A percentile compares a stretch with the other conserved stretches of the same genome.
phyloP scores from a whole-genome alignment of 1,284 basidiomycete genomes.

The Tilletia caries region DNA sequence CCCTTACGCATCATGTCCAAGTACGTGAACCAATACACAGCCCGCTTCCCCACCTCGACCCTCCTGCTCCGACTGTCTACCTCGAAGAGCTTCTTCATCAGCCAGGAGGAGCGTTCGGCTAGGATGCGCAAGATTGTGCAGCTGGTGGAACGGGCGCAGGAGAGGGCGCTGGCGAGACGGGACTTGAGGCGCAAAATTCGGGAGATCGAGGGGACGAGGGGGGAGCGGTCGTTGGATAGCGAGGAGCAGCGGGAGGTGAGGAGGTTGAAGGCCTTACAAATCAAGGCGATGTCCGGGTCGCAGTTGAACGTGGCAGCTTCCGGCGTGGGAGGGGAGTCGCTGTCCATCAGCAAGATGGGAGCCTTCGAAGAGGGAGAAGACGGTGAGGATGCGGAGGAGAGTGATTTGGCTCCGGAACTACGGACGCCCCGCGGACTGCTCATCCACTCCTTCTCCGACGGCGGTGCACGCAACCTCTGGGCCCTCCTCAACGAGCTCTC shows the following conservation, averaged over 20 bases:
- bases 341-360: background rate
- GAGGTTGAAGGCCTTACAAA: background rate
- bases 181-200: conserved; percentile 8
- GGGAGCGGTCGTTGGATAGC: background rate
- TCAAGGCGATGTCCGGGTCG: background rate
- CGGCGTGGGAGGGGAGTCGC: background rate
- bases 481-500: background rate
- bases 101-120: conserved; percentile 19
- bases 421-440: conserved; percentile 17
- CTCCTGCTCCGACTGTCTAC: conserved; percentile 43
- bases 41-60: conserved; percentile 39
- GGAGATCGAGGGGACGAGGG: background rate
- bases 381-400: conserved; percentile 8
- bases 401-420: background rate
- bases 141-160: conserved; percentile 10
- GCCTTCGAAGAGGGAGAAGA: conserved; percentile 13
- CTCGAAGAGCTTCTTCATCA: conserved; percentile 30
- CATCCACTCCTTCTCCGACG: conserved; percentile 35
- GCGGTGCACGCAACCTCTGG: conserved; percentile 35
- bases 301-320: background rate
- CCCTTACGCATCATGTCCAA: conserved; percentile 41
- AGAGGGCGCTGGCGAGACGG: background rate
- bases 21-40: conserved; percentile 40
- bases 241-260: background rate
- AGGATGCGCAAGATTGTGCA: conserved; percentile 23